phyloP scores from a whole-genome alignment of 2,329 filamentous ascomycete genomes.

The Cercospora beticola region DNA sequence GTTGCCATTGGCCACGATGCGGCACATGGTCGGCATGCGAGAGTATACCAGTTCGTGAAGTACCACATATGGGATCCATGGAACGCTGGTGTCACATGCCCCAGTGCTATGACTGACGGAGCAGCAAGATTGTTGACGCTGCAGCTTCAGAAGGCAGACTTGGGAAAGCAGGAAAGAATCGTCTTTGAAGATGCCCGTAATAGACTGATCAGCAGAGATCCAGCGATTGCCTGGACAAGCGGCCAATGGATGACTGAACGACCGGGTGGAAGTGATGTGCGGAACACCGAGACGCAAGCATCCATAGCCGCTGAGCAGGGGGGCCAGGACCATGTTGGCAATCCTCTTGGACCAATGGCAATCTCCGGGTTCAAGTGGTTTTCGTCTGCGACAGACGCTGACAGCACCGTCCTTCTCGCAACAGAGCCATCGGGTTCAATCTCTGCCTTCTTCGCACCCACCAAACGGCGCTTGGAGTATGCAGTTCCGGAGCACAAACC shows the following conservation, averaged over 20 bases:
- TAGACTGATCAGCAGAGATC: conserved; percentile 56
- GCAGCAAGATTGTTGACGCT: conserved; percentile 15
- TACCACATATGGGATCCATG: conserved; percentile 21
- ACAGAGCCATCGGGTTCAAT: conserved; percentile 41
- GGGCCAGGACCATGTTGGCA: conserved; percentile 18
- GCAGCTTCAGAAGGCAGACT: background rate
- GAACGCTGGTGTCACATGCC: conserved; percentile 23
- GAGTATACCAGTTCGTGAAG: conserved; percentile 21
- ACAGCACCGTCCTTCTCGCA: conserved; percentile 65
- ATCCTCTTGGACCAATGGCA: conserved; percentile 44
- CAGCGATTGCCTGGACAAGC: conserved; percentile 62
- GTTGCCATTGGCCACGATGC: conserved; percentile 62
- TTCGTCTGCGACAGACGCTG: conserved; percentile 64
- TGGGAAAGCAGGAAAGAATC: conserved; percentile 2
- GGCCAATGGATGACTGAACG: conserved; percentile 78
- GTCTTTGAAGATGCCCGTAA: conserved; percentile 39
- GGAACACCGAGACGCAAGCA: conserved; percentile 55
- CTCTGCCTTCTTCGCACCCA: conserved; percentile 65
- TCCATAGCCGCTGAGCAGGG: background rate
- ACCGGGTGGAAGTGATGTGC: conserved; percentile 67
- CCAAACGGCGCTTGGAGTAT: conserved; percentile 55
- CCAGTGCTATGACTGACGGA: conserved; percentile 24
- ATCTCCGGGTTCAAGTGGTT: conserved; percentile 73
- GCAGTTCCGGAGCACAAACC: conserved; percentile 47
- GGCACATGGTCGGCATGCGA: conserved; percentile 38